These are phyloP conservation scores for Rutstroemia sp. DNA, from an alignment of 2,329 filamentous ascomycete genomes.

Conservation along the genomic window DNA sequence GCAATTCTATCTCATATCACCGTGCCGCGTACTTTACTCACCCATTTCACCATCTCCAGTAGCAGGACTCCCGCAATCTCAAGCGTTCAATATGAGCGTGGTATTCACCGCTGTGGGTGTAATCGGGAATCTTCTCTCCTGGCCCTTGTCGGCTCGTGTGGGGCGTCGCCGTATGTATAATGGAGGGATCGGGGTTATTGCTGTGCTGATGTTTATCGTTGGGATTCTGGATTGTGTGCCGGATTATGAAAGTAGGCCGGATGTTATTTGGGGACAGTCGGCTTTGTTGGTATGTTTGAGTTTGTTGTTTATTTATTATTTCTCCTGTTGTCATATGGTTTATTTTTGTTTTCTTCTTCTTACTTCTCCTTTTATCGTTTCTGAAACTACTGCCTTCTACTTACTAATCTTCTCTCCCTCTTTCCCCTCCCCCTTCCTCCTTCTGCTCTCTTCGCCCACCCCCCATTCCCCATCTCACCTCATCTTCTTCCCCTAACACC, in stretches of 20 bases:
- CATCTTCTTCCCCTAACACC: conserved; percentile 5
- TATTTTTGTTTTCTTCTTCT: too few relatives aligned
- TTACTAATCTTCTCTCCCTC: too few relatives aligned
- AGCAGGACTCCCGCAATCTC: conserved; percentile 47
- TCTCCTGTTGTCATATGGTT: too few relatives aligned
- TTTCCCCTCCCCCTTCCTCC: too few relatives aligned
- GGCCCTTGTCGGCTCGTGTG: conserved; percentile 55
- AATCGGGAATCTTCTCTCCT: conserved; percentile 56
- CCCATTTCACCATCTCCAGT: conserved; percentile 31
- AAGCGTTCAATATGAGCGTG: conserved; percentile 53
- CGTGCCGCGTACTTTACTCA: too few relatives aligned
- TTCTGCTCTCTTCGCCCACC: too few relatives aligned
- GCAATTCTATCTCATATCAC: too few relatives aligned
- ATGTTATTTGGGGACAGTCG: conserved; percentile 18
- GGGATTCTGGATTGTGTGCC: conserved; percentile 30
- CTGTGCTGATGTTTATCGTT: conserved; percentile 43
- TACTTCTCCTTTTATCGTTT: too few relatives aligned
- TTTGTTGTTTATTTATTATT: too few relatives aligned
- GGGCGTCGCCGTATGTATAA: conserved; percentile 58
- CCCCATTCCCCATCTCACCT: too few relatives aligned
- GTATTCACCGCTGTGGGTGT: conserved; percentile 55
- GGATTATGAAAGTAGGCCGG: conserved; percentile 22
- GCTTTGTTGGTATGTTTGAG: conserved; percentile 16
- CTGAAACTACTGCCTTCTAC: too few relatives aligned
- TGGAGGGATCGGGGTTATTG: conserved; percentile 46